Percentiles rank a stretch among this genome's conserved stretches.
Conservation (phyloP, 2,329 filamentous ascomycete genomes). For the Exophiala alcalophila region DNA sequence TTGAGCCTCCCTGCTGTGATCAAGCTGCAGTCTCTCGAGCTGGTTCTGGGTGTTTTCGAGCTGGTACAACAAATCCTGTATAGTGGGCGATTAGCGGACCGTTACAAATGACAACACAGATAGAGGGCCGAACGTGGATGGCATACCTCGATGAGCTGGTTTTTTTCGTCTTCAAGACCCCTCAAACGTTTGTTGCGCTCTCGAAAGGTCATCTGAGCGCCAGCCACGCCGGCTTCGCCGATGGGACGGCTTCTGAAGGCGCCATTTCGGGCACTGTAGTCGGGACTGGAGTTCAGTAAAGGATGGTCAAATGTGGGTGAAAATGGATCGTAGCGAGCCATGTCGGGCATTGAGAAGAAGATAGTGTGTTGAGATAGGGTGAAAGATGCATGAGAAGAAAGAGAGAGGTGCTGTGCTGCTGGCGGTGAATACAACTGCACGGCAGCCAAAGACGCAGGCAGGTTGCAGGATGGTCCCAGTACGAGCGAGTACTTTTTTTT, state of each 20-base stretch:
- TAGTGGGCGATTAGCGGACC: neutral
- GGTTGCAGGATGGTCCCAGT: too few relatives aligned
- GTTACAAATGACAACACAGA: slow-evolving; percentile 8
- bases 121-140: neutral
- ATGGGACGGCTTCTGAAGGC: slow-evolving; percentile 25
- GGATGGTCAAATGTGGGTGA: slow-evolving; percentile 29
- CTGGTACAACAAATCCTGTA: slow-evolving; percentile 47
- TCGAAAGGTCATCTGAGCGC: slow-evolving; percentile 23
- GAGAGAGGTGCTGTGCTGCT: slow-evolving; percentile 8
- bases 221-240: slow-evolving; percentile 17
- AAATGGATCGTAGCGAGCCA: slow-evolving; percentile 31
- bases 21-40: slow-evolving; percentile 34
- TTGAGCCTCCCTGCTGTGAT: slow-evolving; percentile 47
- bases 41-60: slow-evolving; percentile 44
- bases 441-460: too few relatives aligned
- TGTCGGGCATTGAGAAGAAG: slow-evolving; percentile 28
- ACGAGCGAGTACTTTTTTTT: too few relatives aligned
- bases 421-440: slow-evolving; percentile 23
- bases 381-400: slow-evolving; percentile 1
- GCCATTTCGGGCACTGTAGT: slow-evolving; percentile 26
- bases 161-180: slow-evolving; percentile 46
- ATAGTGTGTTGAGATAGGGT: neutral
- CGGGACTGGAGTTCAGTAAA: slow-evolving; percentile 30
- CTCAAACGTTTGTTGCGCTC: slow-evolving; percentile 46
- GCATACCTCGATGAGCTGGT: slow-evolving; percentile 48